Evolutionary conservation across 2,329 filamentous ascomycete species (phyloP).

Genomic region (Davidsoniella eucalypti): DNA sequence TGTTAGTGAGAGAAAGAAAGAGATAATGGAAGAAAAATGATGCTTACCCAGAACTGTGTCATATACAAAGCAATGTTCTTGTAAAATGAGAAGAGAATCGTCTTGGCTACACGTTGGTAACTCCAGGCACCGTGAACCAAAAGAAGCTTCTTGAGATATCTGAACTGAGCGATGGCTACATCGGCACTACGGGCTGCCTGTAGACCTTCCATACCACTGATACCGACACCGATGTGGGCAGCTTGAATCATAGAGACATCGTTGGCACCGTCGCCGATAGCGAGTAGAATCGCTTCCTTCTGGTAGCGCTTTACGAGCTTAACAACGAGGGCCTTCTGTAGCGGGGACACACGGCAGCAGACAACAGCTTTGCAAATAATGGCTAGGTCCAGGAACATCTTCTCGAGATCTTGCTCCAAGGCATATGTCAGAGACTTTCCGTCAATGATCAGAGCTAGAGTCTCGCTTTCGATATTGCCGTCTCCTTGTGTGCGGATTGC

Average conservation of each 20-base stretch:
- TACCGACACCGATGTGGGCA: slow-evolving; percentile 92
- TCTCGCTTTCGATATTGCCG: slow-evolving; percentile 62
- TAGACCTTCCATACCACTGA: slow-evolving; percentile 90
- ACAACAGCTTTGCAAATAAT: slow-evolving; percentile 98
- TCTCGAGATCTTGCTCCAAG: slow-evolving; percentile 84
- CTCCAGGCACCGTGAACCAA: slow-evolving; percentile 95
- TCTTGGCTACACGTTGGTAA: slow-evolving; percentile 91
- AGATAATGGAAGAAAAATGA: background rate
- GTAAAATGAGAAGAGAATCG: slow-evolving; percentile 97
- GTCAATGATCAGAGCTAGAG: slow-evolving; percentile 83
- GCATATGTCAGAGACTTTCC: slow-evolving; percentile 90
- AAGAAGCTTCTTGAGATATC: slow-evolving; percentile 81
- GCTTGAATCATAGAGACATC: slow-evolving; percentile 99
- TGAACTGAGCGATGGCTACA: slow-evolving; percentile 89
- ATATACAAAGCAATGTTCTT: slow-evolving; percentile 98
- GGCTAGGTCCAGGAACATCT: slow-evolving; percentile 80
- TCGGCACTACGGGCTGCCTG: slow-evolving; percentile 93
- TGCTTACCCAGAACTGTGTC: slow-evolving; percentile 92
- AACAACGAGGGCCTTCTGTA: slow-evolving; percentile 94
- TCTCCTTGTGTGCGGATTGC: slow-evolving; percentile 74
- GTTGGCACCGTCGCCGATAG: slow-evolving; percentile 94
- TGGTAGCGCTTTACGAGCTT: slow-evolving; percentile 92
- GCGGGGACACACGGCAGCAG: slow-evolving; percentile 88
- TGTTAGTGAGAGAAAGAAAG: slow-evolving; percentile 17
- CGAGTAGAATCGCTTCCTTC: slow-evolving; percentile 76